These are phyloP conservation scores for Byssoonygena ceratinophila DNA, from an alignment of 2,329 filamentous ascomycete genomes.

Conservation along the genomic window DNA sequence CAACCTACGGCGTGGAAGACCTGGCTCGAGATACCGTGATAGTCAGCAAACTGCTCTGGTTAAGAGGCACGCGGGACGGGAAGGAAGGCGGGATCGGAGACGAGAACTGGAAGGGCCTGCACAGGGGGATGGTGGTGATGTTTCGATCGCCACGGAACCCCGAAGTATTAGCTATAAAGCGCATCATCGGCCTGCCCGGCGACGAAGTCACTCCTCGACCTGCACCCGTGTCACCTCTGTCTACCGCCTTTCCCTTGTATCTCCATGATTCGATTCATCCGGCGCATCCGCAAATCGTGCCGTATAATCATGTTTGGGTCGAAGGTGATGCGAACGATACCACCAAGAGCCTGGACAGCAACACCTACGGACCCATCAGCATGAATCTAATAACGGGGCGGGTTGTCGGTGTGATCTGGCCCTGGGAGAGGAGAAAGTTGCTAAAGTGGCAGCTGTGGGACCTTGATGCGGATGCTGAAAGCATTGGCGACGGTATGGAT, in stretches of 20 bases:
- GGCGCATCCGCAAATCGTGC: conserved; percentile 47
- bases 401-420: conserved; percentile 62
- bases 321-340: conserved; percentile 70
- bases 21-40: conserved; percentile 34
- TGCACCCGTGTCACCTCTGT: no score
- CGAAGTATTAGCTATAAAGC: conserved; percentile 62
- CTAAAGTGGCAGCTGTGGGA: conserved; percentile 33
- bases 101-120: conserved; percentile 44
- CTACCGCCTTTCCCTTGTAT: neutral
- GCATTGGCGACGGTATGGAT: neutral
- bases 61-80: neutral
- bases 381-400: conserved; percentile 63
- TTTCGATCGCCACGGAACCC: conserved; percentile 60
- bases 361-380: conserved; percentile 77
- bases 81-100: conserved; percentile 40
- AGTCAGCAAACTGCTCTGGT: conserved; percentile 32
- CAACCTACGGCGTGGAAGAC: conserved; percentile 44
- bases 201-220: conserved; percentile 60
- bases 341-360: conserved; percentile 67
- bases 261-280: conserved; percentile 19
- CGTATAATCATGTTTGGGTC: conserved; percentile 82
- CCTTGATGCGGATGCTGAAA: conserved; percentile 17
- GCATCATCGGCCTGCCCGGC: conserved; percentile 69
- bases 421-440: conserved; percentile 31
- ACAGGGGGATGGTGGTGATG: conserved; percentile 64